These are phyloP conservation scores for Colletotrichum neosansevieriae DNA, from an alignment of 2,329 filamentous ascomycete genomes.

Conservation along the genomic window DNA sequence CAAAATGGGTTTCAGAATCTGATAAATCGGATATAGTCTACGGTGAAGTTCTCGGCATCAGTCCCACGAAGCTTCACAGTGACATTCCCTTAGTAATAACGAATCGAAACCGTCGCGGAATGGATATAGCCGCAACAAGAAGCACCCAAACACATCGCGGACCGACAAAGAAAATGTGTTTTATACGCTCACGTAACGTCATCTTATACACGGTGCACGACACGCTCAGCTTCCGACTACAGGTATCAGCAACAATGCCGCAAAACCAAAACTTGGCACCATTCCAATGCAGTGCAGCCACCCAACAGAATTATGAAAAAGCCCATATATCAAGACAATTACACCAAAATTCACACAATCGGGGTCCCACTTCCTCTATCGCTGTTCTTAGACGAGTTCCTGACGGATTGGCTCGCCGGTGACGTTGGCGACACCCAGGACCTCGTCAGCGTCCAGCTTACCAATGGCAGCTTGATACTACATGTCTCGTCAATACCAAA, in stretches of 20 bases:
- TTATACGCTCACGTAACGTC: conserved; percentile 5
- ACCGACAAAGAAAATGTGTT: conserved; percentile 6
- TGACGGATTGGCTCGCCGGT: conserved; percentile 42
- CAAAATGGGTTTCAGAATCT: too few species aligned
- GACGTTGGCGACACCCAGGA: conserved; percentile 3
- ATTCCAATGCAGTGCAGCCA: neutral
- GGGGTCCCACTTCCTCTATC: neutral
- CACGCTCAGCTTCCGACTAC: neutral
- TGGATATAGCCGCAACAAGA: too few species aligned
- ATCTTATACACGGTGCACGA: conserved; percentile 10
- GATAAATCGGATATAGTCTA: too few species aligned
- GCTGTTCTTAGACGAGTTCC: conserved; percentile 48
- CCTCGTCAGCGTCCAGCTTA: conserved; percentile 15
- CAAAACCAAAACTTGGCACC: neutral
- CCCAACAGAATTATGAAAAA: neutral
- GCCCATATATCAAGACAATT: neutral
- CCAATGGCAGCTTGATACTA: conserved; percentile 39
- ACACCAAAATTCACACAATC: neutral
- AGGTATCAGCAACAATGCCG: conserved; percentile 9
- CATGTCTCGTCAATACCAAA: neutral
- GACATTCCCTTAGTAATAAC: too few species aligned
- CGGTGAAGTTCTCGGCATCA: too few species aligned
- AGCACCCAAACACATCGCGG: neutral
- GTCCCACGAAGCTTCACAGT: too few species aligned
- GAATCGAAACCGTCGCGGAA: too few species aligned